Evolutionary conservation across 2,329 filamentous ascomycete genomes (phyloP), one percentile per base, ranked within the genome.

Genomic region (Cladophialophora bantiana): DNA sequence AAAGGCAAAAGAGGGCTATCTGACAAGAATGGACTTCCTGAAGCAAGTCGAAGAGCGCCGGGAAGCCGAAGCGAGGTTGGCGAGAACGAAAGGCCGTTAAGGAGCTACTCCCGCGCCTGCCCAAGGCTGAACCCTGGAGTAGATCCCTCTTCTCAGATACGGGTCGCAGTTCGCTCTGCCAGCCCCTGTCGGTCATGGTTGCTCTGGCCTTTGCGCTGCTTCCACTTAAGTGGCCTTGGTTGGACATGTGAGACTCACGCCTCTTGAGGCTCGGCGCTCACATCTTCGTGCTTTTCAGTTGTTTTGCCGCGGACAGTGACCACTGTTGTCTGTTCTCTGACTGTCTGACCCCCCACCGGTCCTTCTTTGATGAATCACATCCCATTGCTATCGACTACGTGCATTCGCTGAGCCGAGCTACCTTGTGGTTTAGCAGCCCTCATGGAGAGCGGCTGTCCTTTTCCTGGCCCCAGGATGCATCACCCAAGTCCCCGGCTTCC

Each of bases 21-120:
- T 88, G 72, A 84, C 82, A 15, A 82, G 86, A 55, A 88, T 87
- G 82, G 85, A 88, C 60, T 90, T 90, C 74, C 78, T 90, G 80
- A 82, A 81, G 66, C 82, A 84, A 10, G 84, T 87, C 34, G 86
- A 87, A 69, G 80, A 82, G 50, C 83, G 82, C 67, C 79, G 79
- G 70, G 86, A 89, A 68, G 84, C 85, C 59, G 85, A 88, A 71
- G 81, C 83, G 58, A 81, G 83, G 69, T 81, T 79, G 71, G 82
- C 82, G 48, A 83, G 85, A 68, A 73, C 83, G 74, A 83, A 81
- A 73, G 76, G 75, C 26, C 68, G 60, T 45, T 55, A 48, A 54
- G 9, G 13, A 26, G 36, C 2, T 45, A 15, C 48, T 15, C 26
- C 32, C 15, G 45, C 59, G n/a, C 38, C 58, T 50, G 26, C 59